Conservation (phyloP, 257 asterid species). For the Capsicum pubescens region DNA sequence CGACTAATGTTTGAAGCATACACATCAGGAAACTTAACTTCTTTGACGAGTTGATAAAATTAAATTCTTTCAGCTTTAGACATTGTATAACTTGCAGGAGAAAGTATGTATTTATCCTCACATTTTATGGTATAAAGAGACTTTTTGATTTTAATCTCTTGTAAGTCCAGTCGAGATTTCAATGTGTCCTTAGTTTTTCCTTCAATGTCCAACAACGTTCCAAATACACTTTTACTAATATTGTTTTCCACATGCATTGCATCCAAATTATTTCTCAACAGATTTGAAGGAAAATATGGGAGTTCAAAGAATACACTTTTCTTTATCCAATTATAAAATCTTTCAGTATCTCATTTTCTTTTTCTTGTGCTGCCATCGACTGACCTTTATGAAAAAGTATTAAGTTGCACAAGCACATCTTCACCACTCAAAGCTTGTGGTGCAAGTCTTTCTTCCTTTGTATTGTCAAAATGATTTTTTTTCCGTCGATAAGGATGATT, state of each 20-base stretch:
- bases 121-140: background rate
- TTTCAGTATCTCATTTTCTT: background rate
- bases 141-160: background rate
- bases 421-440: background rate
- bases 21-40: background rate
- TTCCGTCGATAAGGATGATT: background rate
- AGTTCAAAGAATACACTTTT: background rate
- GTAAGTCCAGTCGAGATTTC: slow-evolving; percentile 19
- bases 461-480: background rate
- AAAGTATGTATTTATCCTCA: background rate
- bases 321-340: background rate
- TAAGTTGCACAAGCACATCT: background rate
- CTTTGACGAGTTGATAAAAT: background rate
- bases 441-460: background rate
- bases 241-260: slow-evolving; percentile 6
- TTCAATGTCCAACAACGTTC: background rate
- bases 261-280: background rate
- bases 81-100: background rate
- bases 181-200: background rate
- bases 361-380: background rate
- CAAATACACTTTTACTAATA: slow-evolving; percentile 30
- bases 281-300: background rate
- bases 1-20: background rate
- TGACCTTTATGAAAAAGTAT: background rate
- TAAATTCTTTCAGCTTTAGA: background rate